Evolutionary conservation across 2,329 filamentous ascomycete species (phyloP), one percentile per base, ranked within the genome.

Genomic region (Penicillium nordicum): DNA sequence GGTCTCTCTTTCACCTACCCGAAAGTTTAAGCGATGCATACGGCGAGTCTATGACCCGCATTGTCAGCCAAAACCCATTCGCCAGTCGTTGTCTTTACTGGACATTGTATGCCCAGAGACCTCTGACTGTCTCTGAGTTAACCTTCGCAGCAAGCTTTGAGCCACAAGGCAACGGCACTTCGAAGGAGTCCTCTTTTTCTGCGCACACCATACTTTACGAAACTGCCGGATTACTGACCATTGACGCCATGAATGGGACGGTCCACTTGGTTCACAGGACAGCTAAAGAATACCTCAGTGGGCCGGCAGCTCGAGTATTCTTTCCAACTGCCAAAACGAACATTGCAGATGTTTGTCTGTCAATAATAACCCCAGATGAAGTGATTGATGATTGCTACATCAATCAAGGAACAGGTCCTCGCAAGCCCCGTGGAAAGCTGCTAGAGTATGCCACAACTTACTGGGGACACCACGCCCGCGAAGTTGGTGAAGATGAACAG

Each of bases 301-400:
- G 69, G 0, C 48, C 69, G 8, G 65, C 66, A 12, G 59, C 68
- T 6, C 57, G 69, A 3, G 68, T 69, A 0, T 71, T 72, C 44
- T 72, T 72, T 12, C 67, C 70, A 1, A 53, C 52, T 0, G 69
- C 70, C 0, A 57, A 65, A 10, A 67, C 65, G 16, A 50, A 70
- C 1, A 72, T 72, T 10, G 65, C 70, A 0, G 69, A 72, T 4
- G 50, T 55, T 18, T 72, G 70, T 34, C 57, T 72, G 2, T 61
- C 63, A 0, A 50, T 57, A 5, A 70, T 72, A 16, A 64, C 59
- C 2, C 34, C 63, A 0, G 70, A 72, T 46, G 70, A 72, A 14
- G 65, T 70, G 10, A 60, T 72, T 1, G 70, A 72, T 42, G 67
- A 70, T 5, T 72, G 68, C 30, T 72, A 72, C n/a, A 43, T 51